Evolutionary conservation across 768 basidiomycete species (phyloP), one percentile per base, ranked within the genome.

Genomic region (Tricholoma sp.): DNA sequence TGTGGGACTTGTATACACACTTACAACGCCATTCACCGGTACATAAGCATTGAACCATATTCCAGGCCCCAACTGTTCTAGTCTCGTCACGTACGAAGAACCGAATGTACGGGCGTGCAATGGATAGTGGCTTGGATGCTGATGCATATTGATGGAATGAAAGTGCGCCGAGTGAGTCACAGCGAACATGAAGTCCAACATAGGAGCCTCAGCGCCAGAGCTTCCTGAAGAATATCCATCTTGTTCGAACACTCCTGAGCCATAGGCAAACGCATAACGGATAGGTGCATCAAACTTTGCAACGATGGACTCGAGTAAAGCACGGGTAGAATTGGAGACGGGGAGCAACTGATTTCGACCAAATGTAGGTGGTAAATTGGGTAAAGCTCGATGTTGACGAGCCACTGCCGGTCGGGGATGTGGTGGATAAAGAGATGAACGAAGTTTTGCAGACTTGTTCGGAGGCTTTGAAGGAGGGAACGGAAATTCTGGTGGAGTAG

Each of bases 31-130:
- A 52, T 84, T 80, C 71, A 95, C 84, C 6, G 86, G 83, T 31
- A 95, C 86, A 71, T 86, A 91, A 0, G 96, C 84, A 63, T 97
- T 97, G 71, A 96, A 99, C 97, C 97, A 99, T 18, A 98, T 82
- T 5, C 94, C 93, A 0, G 97, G 95, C 3, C 76, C 78, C 2
- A 89, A 54, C 18, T 81, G 85, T 72, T 97, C 86, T 50, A 95
- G 72, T 53, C 76, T 80, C 15, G 88, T 80, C n/a, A 98, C 86
- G 68, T 92, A 91, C 31, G 80, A 80, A 8, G 86, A 87, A 2
- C 97, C 97, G 8, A 97, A 71, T 41, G 83, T 62, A n/a, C 94
- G 81, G n/a, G 93, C 86, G 63, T 90, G 86, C 12, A 94, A 66
- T 0, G 96, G 88, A 68, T 99, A 99, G 72, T 99, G 97, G 7